Base-by-base conservation (phyloP, 768 basidiomycete genomes). In the Naganishia kalamii region DNA sequence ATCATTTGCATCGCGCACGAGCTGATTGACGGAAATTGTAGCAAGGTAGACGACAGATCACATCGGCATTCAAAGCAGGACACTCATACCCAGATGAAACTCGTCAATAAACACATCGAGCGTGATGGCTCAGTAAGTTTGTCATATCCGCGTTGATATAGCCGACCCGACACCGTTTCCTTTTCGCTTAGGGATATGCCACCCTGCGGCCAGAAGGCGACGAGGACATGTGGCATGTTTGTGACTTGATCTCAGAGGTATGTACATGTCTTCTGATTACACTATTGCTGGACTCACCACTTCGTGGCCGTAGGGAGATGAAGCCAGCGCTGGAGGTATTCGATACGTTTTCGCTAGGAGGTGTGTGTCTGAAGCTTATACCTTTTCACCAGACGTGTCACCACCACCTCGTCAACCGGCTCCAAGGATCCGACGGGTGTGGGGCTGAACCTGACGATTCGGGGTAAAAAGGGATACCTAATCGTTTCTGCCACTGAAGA, bases 201-300 rank as follows among this genome's bases (percentile, higher is more conserved):
- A 90, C 86, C n/a, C 82, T 97, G 48, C 86, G 90, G 51, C 93
- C 94, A 4, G 92, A 99, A 77, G 93, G 97, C 71, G 92, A 97
- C 72, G 96, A 99, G 79, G 96, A 99, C 78, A 96, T 99, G 88
- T 99, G 94, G 93, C 96, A 99, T 82, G 82, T 97, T 29, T 99
- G 98, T 79, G 98, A 99, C 80, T 82, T 99, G 63, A 96, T 99
- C 62, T 85, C 89, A 69, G 82, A 88, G 77, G 84, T 84, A 51
- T 57, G 82, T 65, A 1, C n/a, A 32, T 5, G 6, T 62, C 65
- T 52, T n/a, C 29, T n/a, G 1, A 17, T 8, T 65, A 37, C 3
- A 29, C 46, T 21, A 29, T 54, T 21, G 37, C 21, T 17, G 60
- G n/a, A 8, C 57, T 41, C 15, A 8, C 30, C 47, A 21, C 40